A percentile compares a stretch with the other conserved stretches of the same genome.
Evolutionary conservation across 768 basidiomycete genomes (phyloP).

Genomic region (Leucosporidium creatinivorum): DNA sequence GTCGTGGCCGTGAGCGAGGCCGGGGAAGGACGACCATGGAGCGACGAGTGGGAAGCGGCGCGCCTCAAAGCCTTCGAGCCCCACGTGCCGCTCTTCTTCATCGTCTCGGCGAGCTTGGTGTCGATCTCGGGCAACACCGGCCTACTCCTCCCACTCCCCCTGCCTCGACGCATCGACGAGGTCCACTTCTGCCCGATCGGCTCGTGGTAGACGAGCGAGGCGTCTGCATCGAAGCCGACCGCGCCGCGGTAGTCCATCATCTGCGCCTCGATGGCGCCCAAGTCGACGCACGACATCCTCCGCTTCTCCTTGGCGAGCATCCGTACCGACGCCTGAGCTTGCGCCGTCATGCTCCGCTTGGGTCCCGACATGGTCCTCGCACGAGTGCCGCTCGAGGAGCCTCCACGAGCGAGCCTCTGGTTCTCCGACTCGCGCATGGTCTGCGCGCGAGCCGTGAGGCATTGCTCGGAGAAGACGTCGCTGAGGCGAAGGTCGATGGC

Average conservation of each 20-base stretch:
- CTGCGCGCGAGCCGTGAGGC: conserved; percentile 54
- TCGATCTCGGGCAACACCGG: conserved; percentile 23
- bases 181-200: background rate
- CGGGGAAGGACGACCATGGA: background rate
- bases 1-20: no score
- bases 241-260: conserved; percentile 11
- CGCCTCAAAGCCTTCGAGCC: conserved; percentile 8
- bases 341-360: conserved; percentile 17
- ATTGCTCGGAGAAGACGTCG: conserved; percentile 72
- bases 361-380: conserved; percentile 14
- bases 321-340: background rate
- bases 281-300: conserved; percentile 13
- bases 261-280: conserved; percentile 2
- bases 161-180: background rate
- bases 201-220: background rate
- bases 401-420: background rate
- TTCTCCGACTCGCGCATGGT: conserved; percentile 15
- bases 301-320: conserved; percentile 14
- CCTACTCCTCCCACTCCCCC: background rate
- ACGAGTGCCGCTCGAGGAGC: background rate
- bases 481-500: conserved; percentile 68
- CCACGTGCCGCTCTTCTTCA: conserved; percentile 8
- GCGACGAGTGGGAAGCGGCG: conserved; percentile 20
- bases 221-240: conserved; percentile 4
- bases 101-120: conserved; percentile 15